Evolutionary conservation across 2,329 filamentous ascomycete species (phyloP).

Genomic region (Penicillium sp.): DNA sequence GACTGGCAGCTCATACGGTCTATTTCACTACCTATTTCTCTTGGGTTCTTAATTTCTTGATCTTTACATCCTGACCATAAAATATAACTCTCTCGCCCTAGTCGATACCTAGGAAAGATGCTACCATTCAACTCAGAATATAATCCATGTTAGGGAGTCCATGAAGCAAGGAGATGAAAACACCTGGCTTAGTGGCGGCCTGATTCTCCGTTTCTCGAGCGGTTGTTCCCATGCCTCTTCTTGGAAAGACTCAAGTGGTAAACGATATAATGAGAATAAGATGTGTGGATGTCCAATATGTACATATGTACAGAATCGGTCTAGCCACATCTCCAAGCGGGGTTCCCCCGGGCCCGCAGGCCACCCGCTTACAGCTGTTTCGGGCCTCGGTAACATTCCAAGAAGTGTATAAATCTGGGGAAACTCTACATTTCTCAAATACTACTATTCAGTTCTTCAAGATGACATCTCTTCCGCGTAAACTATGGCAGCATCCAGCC

Average conservation of each 20-base stretch:
- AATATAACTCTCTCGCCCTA: too few species aligned
- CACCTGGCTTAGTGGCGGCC: not conserved
- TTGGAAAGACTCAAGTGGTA: not conserved
- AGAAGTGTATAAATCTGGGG: not conserved
- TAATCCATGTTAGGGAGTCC: not conserved
- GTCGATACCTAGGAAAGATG: too few species aligned
- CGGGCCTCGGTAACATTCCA: not conserved
- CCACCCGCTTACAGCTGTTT: not conserved
- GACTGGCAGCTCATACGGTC: too few species aligned
- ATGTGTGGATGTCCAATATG: not conserved
- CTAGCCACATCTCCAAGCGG: not conserved
- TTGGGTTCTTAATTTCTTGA: too few species aligned
- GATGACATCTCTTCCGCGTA: constrained; percentile 10
- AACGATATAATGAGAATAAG: too few species aligned
- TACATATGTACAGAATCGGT: too few species aligned
- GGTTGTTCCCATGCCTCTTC: not conserved
- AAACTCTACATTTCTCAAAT: not conserved
- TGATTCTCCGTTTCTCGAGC: not conserved
- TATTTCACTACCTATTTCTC: too few species aligned
- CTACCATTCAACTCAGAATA: too few species aligned
- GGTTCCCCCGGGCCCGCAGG: not conserved
- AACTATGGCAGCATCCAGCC: constrained; percentile 21
- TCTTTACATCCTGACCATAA: too few species aligned
- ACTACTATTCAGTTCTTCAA: not conserved
- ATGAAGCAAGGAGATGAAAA: not conserved